These are phyloP conservation scores for Notholithocarpus densiflorus DNA, from an alignment of 306 rosid species.

Conservation along the genomic window DNA sequence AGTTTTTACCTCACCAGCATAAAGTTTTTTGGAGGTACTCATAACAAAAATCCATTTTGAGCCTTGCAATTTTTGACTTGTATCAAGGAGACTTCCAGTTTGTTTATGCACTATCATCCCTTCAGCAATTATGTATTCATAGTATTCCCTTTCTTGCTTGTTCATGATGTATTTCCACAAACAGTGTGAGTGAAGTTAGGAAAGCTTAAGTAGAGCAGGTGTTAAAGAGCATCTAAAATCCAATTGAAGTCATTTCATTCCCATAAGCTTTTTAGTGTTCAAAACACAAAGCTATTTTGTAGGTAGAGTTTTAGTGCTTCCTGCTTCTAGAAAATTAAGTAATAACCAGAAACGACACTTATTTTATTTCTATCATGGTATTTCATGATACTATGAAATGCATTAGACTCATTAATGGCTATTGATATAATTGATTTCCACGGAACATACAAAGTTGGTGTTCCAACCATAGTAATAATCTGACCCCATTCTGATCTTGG, in stretches of 20 bases:
- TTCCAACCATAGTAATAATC: not conserved
- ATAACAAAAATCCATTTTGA: slow-evolving; percentile 45
- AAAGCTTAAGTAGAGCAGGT: not conserved
- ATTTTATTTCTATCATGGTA: not conserved
- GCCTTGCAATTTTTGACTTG: slow-evolving; percentile 19
- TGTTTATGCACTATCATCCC: slow-evolving; percentile 32
- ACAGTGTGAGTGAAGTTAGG: not conserved
- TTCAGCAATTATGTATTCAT: slow-evolving; percentile 32
- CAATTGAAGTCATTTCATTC: not conserved
- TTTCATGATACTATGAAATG: not conserved
- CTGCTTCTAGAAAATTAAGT: not conserved
- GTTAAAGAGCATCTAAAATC: not conserved
- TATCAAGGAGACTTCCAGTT: slow-evolving; percentile 31
- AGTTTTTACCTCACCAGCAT: slow-evolving; percentile 29
- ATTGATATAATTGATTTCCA: not conserved
- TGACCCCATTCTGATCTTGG: not conserved
- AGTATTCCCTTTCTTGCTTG: slow-evolving; percentile 36
- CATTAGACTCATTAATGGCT: not conserved
- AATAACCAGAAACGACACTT: not conserved
- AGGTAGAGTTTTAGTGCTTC: not conserved
- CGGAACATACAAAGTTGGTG: not conserved
- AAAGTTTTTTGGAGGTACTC: slow-evolving; percentile 32
- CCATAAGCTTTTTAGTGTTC: not conserved
- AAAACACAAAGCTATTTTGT: not conserved
- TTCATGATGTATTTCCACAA: slow-evolving; percentile 11